phyloP scores from a whole-genome alignment of 495 filamentous ascomycete species.

The Umbilicaria muhlenbergii region DNA sequence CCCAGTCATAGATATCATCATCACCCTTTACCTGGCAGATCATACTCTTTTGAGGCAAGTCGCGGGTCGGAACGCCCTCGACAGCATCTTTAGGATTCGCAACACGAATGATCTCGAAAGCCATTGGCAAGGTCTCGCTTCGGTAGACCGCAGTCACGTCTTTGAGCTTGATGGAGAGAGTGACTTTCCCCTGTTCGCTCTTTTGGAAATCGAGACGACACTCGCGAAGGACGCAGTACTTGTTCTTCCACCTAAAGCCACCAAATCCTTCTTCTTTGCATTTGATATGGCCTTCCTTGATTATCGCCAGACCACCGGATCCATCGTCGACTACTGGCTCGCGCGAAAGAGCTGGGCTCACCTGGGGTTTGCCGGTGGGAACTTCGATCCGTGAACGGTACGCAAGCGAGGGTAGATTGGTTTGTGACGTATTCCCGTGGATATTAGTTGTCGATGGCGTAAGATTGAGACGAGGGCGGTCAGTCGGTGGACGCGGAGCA shows the following conservation, averaged over 20 bases:
- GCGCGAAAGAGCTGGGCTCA: slow-evolving; percentile 47
- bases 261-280: slow-evolving; percentile 77
- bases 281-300: slow-evolving; percentile 79
- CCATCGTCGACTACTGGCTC: slow-evolving; percentile 41
- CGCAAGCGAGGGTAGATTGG: slow-evolving; percentile 53
- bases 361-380: slow-evolving; percentile 27
- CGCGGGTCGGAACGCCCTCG: slow-evolving; percentile 40
- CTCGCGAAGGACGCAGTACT: slow-evolving; percentile 76
- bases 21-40: slow-evolving; percentile 85
- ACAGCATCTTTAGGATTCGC: slow-evolving; percentile 45
- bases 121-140: slow-evolving; percentile 72
- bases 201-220: slow-evolving; percentile 85
- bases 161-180: slow-evolving; percentile 61
- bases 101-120: slow-evolving; percentile 76
- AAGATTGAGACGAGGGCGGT: slow-evolving; percentile 64
- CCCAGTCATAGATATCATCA: slow-evolving; percentile 96
- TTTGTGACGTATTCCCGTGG: slow-evolving; percentile 63
- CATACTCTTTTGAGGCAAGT: slow-evolving; percentile 63
- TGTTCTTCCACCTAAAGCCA: slow-evolving; percentile 81
- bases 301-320: slow-evolving; percentile 46
- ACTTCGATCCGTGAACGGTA: slow-evolving; percentile 23
- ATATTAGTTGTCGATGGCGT: slow-evolving; percentile 53
- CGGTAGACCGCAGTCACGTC: slow-evolving; percentile 75
- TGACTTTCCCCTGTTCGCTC: slow-evolving; percentile 66
- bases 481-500: slow-evolving; percentile 76